Base-by-base conservation (phyloP, 208 protist genomes). In the Trypanosoma brucei region DNA sequence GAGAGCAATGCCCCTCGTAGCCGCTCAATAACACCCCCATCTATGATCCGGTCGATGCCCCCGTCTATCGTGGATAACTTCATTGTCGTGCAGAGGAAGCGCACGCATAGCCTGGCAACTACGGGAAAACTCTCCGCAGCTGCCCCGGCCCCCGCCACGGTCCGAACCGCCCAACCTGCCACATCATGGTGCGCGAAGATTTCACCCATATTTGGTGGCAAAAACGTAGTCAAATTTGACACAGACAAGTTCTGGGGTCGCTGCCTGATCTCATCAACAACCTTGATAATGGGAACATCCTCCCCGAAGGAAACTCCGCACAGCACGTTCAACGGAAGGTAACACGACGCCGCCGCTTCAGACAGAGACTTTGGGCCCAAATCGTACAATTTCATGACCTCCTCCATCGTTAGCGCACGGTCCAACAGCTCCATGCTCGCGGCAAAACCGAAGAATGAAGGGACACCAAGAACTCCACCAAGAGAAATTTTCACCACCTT, bases 351-450 rank as follows among this genome's bases (percentile, higher is more conserved):
- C 7, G 37, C 36, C 3, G 61, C 37, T 48, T 69, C 61, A 60
- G 72, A 37, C 37, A 50, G 52, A 53, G 65, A 22, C 7, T 56
- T 54, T 30, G 84, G 84, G 1, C 88, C 88, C 0, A 59, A 59
- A 14, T 68, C 70, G 63, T 77, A 83, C 34, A 95, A 65, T 35
- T 68, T 54, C 9, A 61, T 68, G 14, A 91, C 68, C 44, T 91
- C 82, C 62, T 83, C 83, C 56, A 89, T 80, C 7, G 72, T 76
- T 2, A 93, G 59, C 13, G 66, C 60, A 4, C 56, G 62, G 14
- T 80, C 74, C 33, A 91, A 70, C n/a, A 95, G 68, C 50, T 90
- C 80, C 70, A 95, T 84, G 68, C 75, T 65, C 3, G 78, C 75
- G 37, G 81, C 65, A 62, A 76, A 84, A 22, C 89, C 89, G 55